These are phyloP conservation scores for Ustanciosporium gigantosporum DNA, from an alignment of 1,284 basidiomycete species.

Conservation along the genomic window DNA sequence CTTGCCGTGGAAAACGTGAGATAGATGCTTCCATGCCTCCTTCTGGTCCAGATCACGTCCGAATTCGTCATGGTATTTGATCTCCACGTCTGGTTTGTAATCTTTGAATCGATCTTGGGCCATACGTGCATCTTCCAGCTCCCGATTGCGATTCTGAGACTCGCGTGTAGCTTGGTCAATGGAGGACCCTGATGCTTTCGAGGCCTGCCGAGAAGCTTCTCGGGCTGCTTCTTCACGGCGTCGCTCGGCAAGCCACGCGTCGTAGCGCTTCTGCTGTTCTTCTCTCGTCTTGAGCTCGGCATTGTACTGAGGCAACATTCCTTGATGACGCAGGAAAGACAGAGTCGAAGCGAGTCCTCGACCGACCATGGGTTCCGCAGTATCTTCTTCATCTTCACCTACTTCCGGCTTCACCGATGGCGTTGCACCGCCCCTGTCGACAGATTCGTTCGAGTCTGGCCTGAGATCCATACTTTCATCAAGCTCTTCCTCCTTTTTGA, in stretches of 20 bases:
- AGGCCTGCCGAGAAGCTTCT: conserved; percentile 72
- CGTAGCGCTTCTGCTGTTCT: conserved; percentile 77
- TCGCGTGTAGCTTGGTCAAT: conserved; percentile 93
- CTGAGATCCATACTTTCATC: conserved; percentile 4
- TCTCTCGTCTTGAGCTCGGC: conserved; percentile 79
- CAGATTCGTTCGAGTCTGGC: neutral
- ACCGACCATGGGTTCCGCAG: conserved; percentile 33
- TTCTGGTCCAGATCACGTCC: conserved; percentile 86
- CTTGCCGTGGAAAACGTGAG: conserved; percentile 59
- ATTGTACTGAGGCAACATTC: conserved; percentile 73
- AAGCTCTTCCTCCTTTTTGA: conserved; percentile 67
- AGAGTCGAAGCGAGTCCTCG: conserved; percentile 82
- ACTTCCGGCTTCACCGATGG: conserved; percentile 5
- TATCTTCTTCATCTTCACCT: conserved; percentile 7
- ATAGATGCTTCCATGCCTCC: conserved; percentile 67
- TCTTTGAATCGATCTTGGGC: conserved; percentile 81
- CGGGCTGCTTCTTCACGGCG: conserved; percentile 74
- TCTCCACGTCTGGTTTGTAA: conserved; percentile 96
- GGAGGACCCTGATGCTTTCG: conserved; percentile 47
- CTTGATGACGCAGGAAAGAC: conserved; percentile 85
- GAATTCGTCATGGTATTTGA: conserved; percentile 88
- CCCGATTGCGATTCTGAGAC: conserved; percentile 87
- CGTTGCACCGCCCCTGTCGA: neutral
- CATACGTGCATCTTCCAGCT: conserved; percentile 84
- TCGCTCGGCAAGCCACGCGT: conserved; percentile 87